Evolutionary conservation across 169 alveolate species (phyloP).

Genomic region (Theileria orientalis): DNA sequence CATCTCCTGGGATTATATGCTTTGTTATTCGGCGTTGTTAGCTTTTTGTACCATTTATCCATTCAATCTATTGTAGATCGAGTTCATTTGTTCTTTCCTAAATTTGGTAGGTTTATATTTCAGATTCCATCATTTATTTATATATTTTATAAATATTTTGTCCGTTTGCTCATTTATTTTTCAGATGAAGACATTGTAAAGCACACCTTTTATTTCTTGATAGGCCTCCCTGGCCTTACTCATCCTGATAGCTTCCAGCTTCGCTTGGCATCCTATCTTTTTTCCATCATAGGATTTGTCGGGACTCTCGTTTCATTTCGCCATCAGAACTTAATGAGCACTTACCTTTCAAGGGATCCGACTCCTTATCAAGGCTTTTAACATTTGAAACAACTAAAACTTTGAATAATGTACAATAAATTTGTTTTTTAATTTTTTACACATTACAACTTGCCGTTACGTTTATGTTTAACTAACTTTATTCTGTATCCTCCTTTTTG

Average conservation of each 20-base stretch:
- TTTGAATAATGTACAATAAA: not conserved
- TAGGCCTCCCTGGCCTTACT: slow-evolving; percentile 13
- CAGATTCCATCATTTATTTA: not conserved
- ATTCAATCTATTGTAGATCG: not conserved
- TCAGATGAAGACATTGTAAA: slow-evolving; percentile 35
- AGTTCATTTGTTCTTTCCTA: slow-evolving; percentile 16
- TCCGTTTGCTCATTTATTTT: not conserved
- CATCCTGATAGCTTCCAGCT: slow-evolving; percentile 8
- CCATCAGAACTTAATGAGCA: not conserved
- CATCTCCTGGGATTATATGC: slow-evolving; percentile 25
- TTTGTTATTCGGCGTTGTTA: slow-evolving; percentile 8
- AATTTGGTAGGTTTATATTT: slow-evolving; percentile 21
- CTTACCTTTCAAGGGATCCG: slow-evolving; percentile 11
- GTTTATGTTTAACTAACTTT: not conserved
- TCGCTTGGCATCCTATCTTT: slow-evolving; percentile 21
- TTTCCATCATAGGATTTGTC: slow-evolving; percentile 15
- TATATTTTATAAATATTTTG: not conserved
- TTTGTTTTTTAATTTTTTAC: slow-evolving; percentile 8
- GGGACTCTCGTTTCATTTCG: slow-evolving; percentile 29
- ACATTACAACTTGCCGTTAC: not conserved
- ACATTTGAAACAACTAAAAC: not conserved
- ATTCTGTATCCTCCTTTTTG: not conserved
- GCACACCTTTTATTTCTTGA: slow-evolving; percentile 29
- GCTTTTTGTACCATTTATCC: not conserved
- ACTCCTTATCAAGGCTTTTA: not conserved